Conservation (phyloP, 1,139 yeast species). For the Blastobotrys petasosporus region DNA sequence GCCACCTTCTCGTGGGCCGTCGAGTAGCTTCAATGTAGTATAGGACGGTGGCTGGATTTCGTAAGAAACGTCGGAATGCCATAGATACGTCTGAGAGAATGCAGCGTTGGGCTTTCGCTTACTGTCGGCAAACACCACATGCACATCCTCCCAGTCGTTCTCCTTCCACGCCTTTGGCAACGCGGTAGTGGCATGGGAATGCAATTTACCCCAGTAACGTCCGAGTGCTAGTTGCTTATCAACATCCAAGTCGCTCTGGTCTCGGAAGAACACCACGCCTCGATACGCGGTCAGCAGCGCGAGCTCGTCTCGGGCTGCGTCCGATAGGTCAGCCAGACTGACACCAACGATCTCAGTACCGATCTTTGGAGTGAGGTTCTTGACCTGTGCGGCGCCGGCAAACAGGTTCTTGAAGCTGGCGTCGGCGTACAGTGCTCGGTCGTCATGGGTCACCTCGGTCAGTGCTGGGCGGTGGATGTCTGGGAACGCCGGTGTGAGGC, state of each 20-base stretch:
- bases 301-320: conserved; percentile 55
- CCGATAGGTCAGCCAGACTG: conserved; percentile 49
- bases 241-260: conserved; percentile 47
- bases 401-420: conserved; percentile 48
- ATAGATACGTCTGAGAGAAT: conserved; percentile 31
- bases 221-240: conserved; percentile 56
- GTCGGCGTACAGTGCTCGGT: conserved; percentile 42
- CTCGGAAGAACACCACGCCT: conserved; percentile 62
- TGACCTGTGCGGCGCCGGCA: conserved; percentile 37
- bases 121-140: conserved; percentile 44
- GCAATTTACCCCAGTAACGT: conserved; percentile 59
- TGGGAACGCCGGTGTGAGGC: conserved; percentile 31
- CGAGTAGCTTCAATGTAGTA: conserved; percentile 55
- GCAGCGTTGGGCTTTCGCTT: conserved; percentile 27
- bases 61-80: conserved; percentile 70
- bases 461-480: conserved; percentile 28
- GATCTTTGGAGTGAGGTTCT: conserved; percentile 52
- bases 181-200: conserved; percentile 70
- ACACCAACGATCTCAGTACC: conserved; percentile 60
- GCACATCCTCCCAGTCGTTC: conserved; percentile 49
- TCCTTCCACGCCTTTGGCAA: conserved; percentile 45
- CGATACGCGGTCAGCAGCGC: conserved; percentile 60
- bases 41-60: conserved; percentile 66
- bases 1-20: conserved; percentile 63
- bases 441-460: conserved; percentile 21